These are phyloP conservation scores for Pseudocercospora fijiensis DNA, from an alignment of 2,329 filamentous ascomycete species.

Conservation along the genomic window DNA sequence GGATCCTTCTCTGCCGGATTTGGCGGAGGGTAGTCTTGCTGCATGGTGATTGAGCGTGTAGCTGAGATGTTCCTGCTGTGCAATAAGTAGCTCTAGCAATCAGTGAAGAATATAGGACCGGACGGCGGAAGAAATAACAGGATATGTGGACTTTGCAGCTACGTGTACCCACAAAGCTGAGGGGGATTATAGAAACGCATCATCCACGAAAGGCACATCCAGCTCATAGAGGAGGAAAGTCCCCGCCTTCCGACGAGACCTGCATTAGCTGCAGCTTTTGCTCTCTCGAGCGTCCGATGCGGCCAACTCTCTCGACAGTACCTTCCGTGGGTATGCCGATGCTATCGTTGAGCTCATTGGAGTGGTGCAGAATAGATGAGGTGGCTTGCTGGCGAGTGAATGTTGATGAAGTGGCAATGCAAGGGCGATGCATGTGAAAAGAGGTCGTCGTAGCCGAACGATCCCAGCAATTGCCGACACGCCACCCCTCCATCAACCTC, in stretches of 20 bases:
- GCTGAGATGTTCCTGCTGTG: neutral
- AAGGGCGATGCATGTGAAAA: neutral
- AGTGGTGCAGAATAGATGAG: neutral
- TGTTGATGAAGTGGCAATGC: neutral
- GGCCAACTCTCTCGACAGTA: neutral
- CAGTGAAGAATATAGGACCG: neutral
- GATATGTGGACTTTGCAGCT: neutral
- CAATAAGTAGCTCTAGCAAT: neutral
- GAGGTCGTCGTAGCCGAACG: neutral
- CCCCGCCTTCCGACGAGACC: neutral
- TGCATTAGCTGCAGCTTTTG: neutral
- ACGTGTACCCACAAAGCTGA: neutral
- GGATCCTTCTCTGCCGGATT: constrained; percentile 32
- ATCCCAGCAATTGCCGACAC: neutral
- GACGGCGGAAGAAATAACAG: neutral
- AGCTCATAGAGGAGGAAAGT: neutral
- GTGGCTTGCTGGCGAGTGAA: neutral
- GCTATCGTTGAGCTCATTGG: neutral
- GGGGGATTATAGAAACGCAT: neutral
- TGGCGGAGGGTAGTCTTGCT: constrained; percentile 7
- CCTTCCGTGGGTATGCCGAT: neutral
- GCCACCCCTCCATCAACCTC: neutral
- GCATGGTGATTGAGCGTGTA: neutral
- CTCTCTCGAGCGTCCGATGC: neutral
- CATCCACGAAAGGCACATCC: neutral